phyloP scores from a whole-genome alignment of 495 filamentous ascomycete species.

The Pseudevernia furfuracea region DNA sequence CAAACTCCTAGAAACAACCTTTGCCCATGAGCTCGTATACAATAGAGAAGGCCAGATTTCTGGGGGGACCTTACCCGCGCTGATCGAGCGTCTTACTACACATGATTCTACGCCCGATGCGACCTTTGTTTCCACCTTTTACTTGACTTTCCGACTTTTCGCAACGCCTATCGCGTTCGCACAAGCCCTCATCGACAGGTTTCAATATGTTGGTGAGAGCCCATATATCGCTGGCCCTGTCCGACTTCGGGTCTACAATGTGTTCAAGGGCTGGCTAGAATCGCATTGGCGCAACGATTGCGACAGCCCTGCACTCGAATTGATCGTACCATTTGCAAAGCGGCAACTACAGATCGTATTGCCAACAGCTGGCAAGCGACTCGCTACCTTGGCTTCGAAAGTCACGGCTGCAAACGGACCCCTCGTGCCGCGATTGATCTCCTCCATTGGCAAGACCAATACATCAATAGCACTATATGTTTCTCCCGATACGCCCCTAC shows the following conservation, averaged over 20 bases:
- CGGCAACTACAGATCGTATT: constrained; percentile 58
- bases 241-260: constrained; percentile 86
- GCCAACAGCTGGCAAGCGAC: constrained; percentile 68
- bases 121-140: constrained; percentile 90
- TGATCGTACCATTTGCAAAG: constrained; percentile 72
- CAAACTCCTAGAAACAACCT: constrained; percentile 77
- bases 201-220: constrained; percentile 80
- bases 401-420: constrained; percentile 69
- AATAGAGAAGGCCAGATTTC: constrained; percentile 95
- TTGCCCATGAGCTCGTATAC: constrained; percentile 78
- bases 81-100: constrained; percentile 88
- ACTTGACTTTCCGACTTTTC: constrained; percentile 94
- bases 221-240: constrained; percentile 68
- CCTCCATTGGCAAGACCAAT: constrained; percentile 81
- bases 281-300: constrained; percentile 83
- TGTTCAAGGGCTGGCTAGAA: constrained; percentile 95
- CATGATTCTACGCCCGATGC: constrained; percentile 90
- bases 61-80: constrained; percentile 80
- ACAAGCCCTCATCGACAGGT: constrained; percentile 74
- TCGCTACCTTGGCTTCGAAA: constrained; percentile 71
- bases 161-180: constrained; percentile 75
- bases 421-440: constrained; percentile 78
- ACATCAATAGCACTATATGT: constrained; percentile 61
- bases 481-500: constrained; percentile 62
- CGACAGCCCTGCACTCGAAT: constrained; percentile 64